Evolutionary conservation across 768 basidiomycete genomes (phyloP).

Genomic region (Suillus occidentalis): DNA sequence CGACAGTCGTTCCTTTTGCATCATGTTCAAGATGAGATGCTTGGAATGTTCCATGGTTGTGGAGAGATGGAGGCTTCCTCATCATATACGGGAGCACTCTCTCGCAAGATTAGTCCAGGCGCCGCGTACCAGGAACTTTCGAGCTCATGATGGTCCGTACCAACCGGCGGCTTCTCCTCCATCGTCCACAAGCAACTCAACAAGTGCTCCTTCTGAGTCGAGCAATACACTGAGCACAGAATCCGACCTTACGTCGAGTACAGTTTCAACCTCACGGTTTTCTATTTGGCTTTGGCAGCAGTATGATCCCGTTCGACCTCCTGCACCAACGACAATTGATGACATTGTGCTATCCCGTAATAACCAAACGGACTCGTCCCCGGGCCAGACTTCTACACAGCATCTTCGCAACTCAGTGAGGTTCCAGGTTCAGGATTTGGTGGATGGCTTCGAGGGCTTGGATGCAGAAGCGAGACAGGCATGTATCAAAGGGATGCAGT

Average conservation of each 20-base stretch:
- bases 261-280: conserved; percentile 18
- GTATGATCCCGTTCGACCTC: conserved; percentile 8
- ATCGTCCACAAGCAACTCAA: not conserved
- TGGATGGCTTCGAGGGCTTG: conserved; percentile 16
- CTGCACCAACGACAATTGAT: conserved; percentile 18
- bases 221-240: not conserved
- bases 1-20: not conserved
- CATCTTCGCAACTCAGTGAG: conserved; percentile 22
- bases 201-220: not conserved
- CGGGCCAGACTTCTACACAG: conserved; percentile 16
- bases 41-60: not conserved
- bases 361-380: conserved; percentile 26
- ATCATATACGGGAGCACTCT: not conserved
- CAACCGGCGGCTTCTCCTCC: not conserved
- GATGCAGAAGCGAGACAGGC: conserved; percentile 14
- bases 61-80: not conserved
- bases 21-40: not conserved
- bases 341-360: conserved; percentile 25
- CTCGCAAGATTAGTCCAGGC: not conserved
- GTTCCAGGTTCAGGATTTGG: conserved; percentile 22
- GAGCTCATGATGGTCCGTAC: not conserved
- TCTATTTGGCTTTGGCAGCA: conserved; percentile 26
- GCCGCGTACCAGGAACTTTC: not conserved
- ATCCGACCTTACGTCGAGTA: conserved; percentile 1
- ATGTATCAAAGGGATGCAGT: conserved; percentile 19